A percentile compares a stretch with the other conserved stretches of the same genome.
These are phyloP conservation scores for Kregervanrija pseudodelftensis DNA, from an alignment of 805 yeast species.

Conservation along the genomic window DNA sequence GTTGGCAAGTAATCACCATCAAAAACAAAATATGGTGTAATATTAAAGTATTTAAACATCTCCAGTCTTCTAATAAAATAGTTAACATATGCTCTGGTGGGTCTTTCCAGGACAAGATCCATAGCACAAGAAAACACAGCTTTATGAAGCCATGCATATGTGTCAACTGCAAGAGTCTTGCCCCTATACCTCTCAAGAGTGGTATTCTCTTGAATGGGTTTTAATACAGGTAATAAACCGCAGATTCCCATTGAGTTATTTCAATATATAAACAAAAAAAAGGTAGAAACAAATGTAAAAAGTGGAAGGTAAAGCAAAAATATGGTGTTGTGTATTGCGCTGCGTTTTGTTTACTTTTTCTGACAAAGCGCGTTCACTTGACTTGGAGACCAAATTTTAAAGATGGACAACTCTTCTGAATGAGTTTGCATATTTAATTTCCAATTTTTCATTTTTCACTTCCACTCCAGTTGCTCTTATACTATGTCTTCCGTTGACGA, in stretches of 20 bases:
- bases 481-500: slow-evolving; percentile 3
- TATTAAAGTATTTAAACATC: slow-evolving; percentile 59
- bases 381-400: background rate
- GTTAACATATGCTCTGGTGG: slow-evolving; percentile 65
- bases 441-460: no score
- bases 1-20: slow-evolving; percentile 87
- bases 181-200: slow-evolving; percentile 61
- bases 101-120: slow-evolving; percentile 64
- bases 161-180: slow-evolving; percentile 82
- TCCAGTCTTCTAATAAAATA: slow-evolving; percentile 61
- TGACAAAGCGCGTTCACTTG: background rate
- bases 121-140: slow-evolving; percentile 77
- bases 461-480: background rate
- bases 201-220: slow-evolving; percentile 59
- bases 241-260: slow-evolving; percentile 63
- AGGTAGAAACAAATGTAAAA: background rate
- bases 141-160: slow-evolving; percentile 93
- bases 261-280: background rate
- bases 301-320: background rate
- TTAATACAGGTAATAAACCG: slow-evolving; percentile 74
- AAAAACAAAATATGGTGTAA: slow-evolving; percentile 82
- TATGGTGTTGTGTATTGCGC: background rate
- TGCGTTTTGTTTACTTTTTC: background rate
- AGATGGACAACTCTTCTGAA: no score
- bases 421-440: no score